phyloP scores from a whole-genome alignment of 2,329 filamentous ascomycete species.

The Talaromyces sp. region DNA sequence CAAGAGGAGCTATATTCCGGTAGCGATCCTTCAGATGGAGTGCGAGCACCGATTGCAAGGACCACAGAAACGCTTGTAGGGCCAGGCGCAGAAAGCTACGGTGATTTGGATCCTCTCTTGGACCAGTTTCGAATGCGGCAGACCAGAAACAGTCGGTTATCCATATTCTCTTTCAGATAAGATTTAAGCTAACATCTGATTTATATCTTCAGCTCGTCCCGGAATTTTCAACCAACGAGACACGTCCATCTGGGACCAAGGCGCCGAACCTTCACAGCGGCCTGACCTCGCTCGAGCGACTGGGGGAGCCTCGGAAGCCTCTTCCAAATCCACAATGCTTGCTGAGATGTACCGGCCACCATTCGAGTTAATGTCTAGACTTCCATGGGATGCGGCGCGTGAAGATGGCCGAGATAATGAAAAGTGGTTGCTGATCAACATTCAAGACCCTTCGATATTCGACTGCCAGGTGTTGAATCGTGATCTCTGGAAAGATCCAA shows the following conservation, averaged over 20 bases:
- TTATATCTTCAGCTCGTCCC: constrained; percentile 34
- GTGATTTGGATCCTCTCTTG: constrained; percentile 47
- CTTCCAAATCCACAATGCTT: constrained; percentile 68
- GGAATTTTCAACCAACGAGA: constrained; percentile 67
- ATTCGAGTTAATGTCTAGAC: constrained; percentile 76
- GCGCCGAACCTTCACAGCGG: constrained; percentile 43
- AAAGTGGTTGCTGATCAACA: constrained; percentile 94
- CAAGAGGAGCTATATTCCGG: constrained; percentile 81
- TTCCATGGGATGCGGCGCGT: constrained; percentile 79
- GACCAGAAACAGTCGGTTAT: constrained; percentile 28
- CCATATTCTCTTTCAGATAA: neutral
- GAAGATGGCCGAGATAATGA: constrained; percentile 78
- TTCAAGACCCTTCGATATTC: constrained; percentile 90
- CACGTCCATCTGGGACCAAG: constrained; percentile 54
- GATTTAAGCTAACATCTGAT: neutral
- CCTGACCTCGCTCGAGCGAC: constrained; percentile 56
- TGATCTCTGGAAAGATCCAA: constrained; percentile 88
- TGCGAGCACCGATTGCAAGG: constrained; percentile 84
- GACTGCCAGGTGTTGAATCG: constrained; percentile 91
- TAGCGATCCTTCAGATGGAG: constrained; percentile 52
- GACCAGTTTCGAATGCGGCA: constrained; percentile 56
- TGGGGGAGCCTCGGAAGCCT: constrained; percentile 59
- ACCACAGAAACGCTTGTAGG: constrained; percentile 89
- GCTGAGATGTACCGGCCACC: constrained; percentile 91
- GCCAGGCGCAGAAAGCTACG: constrained; percentile 53